phyloP scores from a whole-genome alignment of 495 filamentous ascomycete genomes.

The Aspergillus bertholletiae region DNA sequence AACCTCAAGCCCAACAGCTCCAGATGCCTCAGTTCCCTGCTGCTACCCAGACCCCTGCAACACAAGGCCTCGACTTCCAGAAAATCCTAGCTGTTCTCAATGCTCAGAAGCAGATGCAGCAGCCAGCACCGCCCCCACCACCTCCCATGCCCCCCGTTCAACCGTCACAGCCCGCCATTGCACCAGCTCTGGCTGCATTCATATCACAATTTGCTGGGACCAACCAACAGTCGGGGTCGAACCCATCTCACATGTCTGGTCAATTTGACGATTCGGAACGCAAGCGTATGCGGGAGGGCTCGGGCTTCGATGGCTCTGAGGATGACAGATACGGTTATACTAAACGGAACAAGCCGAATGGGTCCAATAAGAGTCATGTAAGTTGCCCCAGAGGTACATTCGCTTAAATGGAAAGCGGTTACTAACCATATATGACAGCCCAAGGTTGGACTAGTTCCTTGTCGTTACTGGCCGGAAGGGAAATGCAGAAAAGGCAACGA shows the following conservation, averaged over 20 bases:
- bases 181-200: slow-evolving; percentile 45
- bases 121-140: slow-evolving; percentile 16
- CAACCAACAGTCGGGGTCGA: slow-evolving; percentile 23
- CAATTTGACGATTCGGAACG: slow-evolving; percentile 42
- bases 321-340: slow-evolving; percentile 28
- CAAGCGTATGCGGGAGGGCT: slow-evolving; percentile 38
- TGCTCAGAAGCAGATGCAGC: slow-evolving; percentile 32
- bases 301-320: slow-evolving; percentile 25
- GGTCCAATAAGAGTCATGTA: slow-evolving; percentile 34
- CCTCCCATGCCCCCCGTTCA: slow-evolving; percentile 23
- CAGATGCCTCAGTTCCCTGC: slow-evolving; percentile 23
- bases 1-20: slow-evolving; percentile 25
- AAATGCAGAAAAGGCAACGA: slow-evolving; percentile 81
- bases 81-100: slow-evolving; percentile 35
- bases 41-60: slow-evolving; percentile 17
- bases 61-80: slow-evolving; percentile 29
- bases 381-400: too few relatives aligned
- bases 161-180: slow-evolving; percentile 24
- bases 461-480: slow-evolving; percentile 73
- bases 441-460: slow-evolving; percentile 51
- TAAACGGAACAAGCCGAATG: slow-evolving; percentile 35
- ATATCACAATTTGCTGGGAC: slow-evolving; percentile 45
- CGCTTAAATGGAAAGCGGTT: neutral
- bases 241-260: slow-evolving; percentile 11
- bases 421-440: slow-evolving; percentile 27